Base-by-base conservation (phyloP, 2,329 filamentous ascomycete genomes). In the Xylaria sp. region DNA sequence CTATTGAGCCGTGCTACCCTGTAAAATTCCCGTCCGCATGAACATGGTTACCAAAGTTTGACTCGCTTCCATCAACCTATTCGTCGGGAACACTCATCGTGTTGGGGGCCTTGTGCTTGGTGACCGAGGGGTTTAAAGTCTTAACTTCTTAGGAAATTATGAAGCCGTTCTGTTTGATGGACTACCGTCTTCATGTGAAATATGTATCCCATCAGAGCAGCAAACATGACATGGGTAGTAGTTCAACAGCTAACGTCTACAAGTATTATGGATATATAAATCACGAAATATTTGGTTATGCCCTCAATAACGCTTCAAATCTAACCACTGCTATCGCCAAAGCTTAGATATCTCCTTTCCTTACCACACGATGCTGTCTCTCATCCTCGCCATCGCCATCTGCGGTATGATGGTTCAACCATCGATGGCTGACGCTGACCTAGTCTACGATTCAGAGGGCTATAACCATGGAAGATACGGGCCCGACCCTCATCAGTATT, bases 301-400 rank as follows among this genome's bases (percentile, higher is more conserved):
- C 25, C 25, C 41, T 41, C 23, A 25, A 45, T 30, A 45, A 7
- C 6, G 3, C 41, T 28, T 48, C 9, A 13, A 55, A 0, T 20
- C 23, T 30, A 20, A 13, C 10, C 1, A 23, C 15, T 32, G 18
- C 4, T 2, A 32, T 41, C 43, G 52, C 20, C 0, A 48, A 48
- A 36, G 6, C 3, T 2, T 41, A 4, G 4, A n/a, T 2, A 32
- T 7, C 9, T 18, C 7, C 9, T 32, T 12, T 60, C 3, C 18
- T 45, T 32, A 1, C 45, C 36, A 48, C 36, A 59, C n/a, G 6
- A 71, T 71, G 69, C 28, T 18, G 36, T 12, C 76, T 73, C 28
- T 80, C 52, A 4, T 80, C 79, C 68, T 77, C 82, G 53, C 75
- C 78, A 65, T 83, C 82, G 20, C 80, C 78, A 30, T 78, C 79